A percentile compares a stretch with the other conserved stretches of the same genome.
Conservation (phyloP, 345 rosid species). For the Camelina laxa region DNA sequence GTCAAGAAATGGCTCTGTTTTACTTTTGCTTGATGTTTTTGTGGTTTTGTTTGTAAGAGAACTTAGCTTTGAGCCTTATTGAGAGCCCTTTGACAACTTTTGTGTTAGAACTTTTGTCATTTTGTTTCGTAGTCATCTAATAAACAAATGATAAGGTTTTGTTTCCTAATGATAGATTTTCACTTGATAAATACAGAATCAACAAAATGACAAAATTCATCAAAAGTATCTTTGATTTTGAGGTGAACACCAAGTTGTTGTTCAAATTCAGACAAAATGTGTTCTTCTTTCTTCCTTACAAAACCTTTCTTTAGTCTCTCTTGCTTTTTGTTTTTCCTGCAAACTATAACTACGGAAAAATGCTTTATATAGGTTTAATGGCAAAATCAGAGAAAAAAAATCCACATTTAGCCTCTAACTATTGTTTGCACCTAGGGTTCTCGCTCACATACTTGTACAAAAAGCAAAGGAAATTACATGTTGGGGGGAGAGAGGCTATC, state of each 20-base stretch:
- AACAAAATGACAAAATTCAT: too few species aligned
- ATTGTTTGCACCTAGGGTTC: constrained; percentile 48
- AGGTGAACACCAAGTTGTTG: constrained; percentile 14
- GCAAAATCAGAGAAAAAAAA: constrained; percentile 36
- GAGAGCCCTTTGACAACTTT: constrained; percentile 16
- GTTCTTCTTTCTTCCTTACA: background rate
- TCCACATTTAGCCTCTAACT: constrained; percentile 60
- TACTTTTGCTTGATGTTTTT: constrained; percentile 34
- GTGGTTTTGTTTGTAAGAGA: background rate
- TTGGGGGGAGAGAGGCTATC: constrained; percentile 25
- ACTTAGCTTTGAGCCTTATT: constrained; percentile 12
- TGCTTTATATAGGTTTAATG: constrained; percentile 38
- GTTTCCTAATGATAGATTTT: background rate
- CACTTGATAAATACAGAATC: too few species aligned
- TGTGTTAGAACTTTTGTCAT: constrained; percentile 8
- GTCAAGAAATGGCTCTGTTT: constrained; percentile 53
- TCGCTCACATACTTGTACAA: constrained; percentile 64
- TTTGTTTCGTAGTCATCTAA: constrained; percentile 6
- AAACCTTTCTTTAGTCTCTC: background rate
- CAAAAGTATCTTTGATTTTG: too few species aligned
- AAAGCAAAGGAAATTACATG: constrained; percentile 53
- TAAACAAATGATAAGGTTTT: too few species aligned
- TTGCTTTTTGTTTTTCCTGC: background rate
- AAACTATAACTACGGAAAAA: background rate
- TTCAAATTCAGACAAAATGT: constrained; percentile 10